phyloP scores from a whole-genome alignment of 2,329 filamentous ascomycete species.

The Claviceps digitariae region DNA sequence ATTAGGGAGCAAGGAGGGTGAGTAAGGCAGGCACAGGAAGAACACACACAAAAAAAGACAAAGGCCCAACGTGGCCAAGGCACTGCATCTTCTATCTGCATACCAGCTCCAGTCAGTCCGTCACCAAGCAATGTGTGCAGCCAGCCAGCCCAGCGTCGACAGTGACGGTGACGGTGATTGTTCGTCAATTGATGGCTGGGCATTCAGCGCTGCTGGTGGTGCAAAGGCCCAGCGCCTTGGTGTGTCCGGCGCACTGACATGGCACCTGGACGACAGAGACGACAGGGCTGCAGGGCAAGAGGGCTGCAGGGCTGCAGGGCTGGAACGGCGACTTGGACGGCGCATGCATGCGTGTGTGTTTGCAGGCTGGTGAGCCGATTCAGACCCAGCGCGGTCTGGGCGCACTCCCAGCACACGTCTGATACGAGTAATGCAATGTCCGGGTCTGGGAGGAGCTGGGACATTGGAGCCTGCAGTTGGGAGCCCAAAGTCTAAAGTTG shows the following conservation, averaged over 20 bases:
- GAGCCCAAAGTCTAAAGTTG: background rate
- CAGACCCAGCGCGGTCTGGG: background rate
- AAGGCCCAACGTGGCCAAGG: background rate
- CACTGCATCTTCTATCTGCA: no score
- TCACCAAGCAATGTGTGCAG: no score
- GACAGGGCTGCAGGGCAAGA: background rate
- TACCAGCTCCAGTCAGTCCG: background rate
- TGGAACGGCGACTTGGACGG: no score
- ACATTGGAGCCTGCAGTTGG: background rate
- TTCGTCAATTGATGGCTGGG: background rate
- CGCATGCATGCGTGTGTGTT: no score
- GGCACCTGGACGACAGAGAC: background rate
- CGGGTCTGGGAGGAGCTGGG: background rate
- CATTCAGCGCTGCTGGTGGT: background rate
- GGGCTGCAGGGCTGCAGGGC: background rate
- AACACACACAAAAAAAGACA: background rate
- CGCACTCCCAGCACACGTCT: background rate
- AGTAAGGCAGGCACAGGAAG: background rate
- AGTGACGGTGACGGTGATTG: background rate
- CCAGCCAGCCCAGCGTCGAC: no score
- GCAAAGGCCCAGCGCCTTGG: background rate
- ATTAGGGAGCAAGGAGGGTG: background rate
- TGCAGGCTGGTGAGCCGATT: background rate
- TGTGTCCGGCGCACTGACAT: background rate
- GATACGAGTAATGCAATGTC: background rate